Evolutionary conservation across 768 basidiomycete species (phyloP).

Genomic region (Cystobasidium tubakii): DNA sequence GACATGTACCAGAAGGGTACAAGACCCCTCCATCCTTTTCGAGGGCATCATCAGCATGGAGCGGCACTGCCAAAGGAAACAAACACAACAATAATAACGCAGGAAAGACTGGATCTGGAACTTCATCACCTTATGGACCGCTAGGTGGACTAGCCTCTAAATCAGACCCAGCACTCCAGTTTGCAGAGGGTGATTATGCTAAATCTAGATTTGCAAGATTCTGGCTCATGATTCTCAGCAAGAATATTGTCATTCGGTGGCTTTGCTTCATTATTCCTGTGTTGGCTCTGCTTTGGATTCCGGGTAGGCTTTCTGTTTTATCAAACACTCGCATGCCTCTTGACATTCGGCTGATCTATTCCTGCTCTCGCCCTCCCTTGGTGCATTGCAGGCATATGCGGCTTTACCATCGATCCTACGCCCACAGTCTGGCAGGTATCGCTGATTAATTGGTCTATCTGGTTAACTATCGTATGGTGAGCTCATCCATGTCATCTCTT

Average conservation of each 20-base stretch:
- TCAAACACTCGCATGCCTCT: background rate
- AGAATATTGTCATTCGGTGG: conserved; percentile 50
- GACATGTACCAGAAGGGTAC: conserved; percentile 17
- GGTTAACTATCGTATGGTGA: conserved; percentile 69
- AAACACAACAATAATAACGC: background rate
- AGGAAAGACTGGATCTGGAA: background rate
- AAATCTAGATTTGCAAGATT: conserved; percentile 48
- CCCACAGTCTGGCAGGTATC: conserved; percentile 55
- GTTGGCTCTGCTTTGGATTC: conserved; percentile 62
- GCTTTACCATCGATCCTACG: conserved; percentile 56
- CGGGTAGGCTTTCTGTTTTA: conserved; percentile 48
- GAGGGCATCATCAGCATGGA: background rate
- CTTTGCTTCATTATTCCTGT: conserved; percentile 64
- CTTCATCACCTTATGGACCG: background rate
- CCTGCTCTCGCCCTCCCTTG: too few species aligned
- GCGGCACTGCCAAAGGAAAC: background rate
- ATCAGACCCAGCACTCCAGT: conserved; percentile 29
- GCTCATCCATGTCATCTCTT: conserved; percentile 79
- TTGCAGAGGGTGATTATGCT: conserved; percentile 47
- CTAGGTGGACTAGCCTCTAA: conserved; percentile 19
- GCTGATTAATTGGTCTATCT: conserved; percentile 36
- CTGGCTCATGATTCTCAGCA: conserved; percentile 38
- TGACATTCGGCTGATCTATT: too few species aligned
- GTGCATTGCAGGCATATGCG: conserved; percentile 56
- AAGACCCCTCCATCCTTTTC: conserved; percentile 29